Evolutionary conservation across 768 basidiomycete genomes (phyloP).

Genomic region (Mycena amicta): DNA sequence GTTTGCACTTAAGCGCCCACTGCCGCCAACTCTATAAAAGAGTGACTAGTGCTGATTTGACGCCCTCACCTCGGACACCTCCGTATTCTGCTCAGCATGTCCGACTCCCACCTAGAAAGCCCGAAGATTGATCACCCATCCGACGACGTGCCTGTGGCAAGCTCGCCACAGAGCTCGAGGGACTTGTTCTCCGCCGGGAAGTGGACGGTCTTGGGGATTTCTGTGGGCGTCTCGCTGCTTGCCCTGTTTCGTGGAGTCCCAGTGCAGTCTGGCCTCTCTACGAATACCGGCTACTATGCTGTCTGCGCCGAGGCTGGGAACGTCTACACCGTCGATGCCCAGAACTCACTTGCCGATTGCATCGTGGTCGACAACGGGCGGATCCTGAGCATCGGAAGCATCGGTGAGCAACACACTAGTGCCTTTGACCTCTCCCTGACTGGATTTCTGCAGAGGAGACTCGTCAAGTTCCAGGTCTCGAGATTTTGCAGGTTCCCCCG

Average conservation of each 20-base stretch:
- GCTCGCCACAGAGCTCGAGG: background rate
- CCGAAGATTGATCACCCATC: background rate
- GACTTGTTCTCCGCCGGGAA: background rate
- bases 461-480: background rate
- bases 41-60: too few species aligned
- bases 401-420: slow-evolving; percentile 39
- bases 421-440: too few species aligned
- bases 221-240: background rate
- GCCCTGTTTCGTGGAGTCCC: background rate
- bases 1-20: too few species aligned
- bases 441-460: slow-evolving; percentile 41
- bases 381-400: slow-evolving; percentile 50
- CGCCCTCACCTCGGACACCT: too few species aligned
- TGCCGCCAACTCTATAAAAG: too few species aligned
- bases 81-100: too few species aligned
- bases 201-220: slow-evolving; percentile 1
- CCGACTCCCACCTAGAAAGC: background rate
- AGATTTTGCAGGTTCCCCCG: slow-evolving; percentile 19
- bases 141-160: background rate
- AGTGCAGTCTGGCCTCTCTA: too few species aligned
- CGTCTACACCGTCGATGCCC: slow-evolving; percentile 73
- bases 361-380: slow-evolving; percentile 52
- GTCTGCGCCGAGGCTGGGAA: slow-evolving; percentile 53
- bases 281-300: slow-evolving; percentile 38
- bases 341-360: slow-evolving; percentile 57